Evolutionary conservation across 805 yeast genomes (phyloP), one percentile per base, ranked within the genome.

Genomic region (Debaryomyces castellii): DNA sequence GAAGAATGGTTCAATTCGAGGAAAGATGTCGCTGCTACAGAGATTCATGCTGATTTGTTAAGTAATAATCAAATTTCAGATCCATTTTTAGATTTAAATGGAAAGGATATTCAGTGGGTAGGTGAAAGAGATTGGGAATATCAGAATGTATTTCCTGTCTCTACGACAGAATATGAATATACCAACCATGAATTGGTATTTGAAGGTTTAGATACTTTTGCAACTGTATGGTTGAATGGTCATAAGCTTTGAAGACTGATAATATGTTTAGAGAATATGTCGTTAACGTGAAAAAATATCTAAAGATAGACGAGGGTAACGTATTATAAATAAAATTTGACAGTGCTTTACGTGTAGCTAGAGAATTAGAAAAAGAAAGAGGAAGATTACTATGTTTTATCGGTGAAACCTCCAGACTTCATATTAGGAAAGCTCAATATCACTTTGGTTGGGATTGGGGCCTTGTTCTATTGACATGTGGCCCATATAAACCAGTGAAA

Each of bases 371-470:
- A 41, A 45, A 55, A 45, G 47, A 58, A 25, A 55, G 61, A 40
- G 69, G 67, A 9, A 55, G 54, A 44, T 48, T 58, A 14, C 41
- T 33, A 7, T 64, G 67, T 14, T 74, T 60, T 54, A 72, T 74
- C 47, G 81, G 80, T 3, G 80, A 76, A 14, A 47, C 70, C 8
- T 56, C 67, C 39, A 61, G 82, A 32, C 56, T 71, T 44, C 69
- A 74, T 43, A 67, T 72, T 14, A 62, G 83, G 49, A 77, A 77
- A 53, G 78, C 82, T 1, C 82, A 76, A 54, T 77, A 77, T 52
- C 80, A 76, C 48, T 78, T 64, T 52, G 82, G 83, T 2, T 78
- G 82, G 83, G 83, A 78, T 55, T 78, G 82, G 83, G 82, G 81
- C 14, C 78, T 77, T 5, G 45, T 62, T 3, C 54, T 72, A 40